phyloP scores from a whole-genome alignment of 2,329 filamentous ascomycete genomes.

The Pseudocercospora eumusae region DNA sequence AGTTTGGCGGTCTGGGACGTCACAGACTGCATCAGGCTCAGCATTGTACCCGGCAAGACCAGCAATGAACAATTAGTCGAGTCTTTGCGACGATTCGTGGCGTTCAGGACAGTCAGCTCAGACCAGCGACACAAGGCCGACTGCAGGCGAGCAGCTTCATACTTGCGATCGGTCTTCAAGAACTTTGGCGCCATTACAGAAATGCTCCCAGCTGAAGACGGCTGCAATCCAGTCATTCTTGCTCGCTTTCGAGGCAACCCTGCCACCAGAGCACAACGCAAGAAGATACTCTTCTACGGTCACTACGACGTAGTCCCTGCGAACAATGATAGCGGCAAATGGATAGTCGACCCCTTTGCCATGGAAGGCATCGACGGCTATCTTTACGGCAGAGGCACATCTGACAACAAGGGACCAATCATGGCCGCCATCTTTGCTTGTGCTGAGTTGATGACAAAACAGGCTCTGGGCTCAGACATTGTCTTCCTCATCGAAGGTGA shows the following conservation, averaged over 20 bases:
- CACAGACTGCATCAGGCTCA: conserved; percentile 54
- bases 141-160: conserved; percentile 88
- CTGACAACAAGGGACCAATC: conserved; percentile 96
- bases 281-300: conserved; percentile 93
- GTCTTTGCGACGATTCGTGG: conserved; percentile 78
- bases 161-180: conserved; percentile 86
- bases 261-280: conserved; percentile 65
- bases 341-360: conserved; percentile 86
- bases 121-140: conserved; percentile 84
- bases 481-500: conserved; percentile 95
- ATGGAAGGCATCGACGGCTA: conserved; percentile 88
- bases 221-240: conserved; percentile 87
- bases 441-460: conserved; percentile 82
- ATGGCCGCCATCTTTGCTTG: conserved; percentile 92
- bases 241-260: conserved; percentile 82
- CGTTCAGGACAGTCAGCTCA: conserved; percentile 88
- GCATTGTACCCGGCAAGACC: conserved; percentile 51
- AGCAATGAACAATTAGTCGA: conserved; percentile 65
- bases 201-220: conserved; percentile 78
- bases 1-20: conserved; percentile 87
- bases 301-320: conserved; percentile 97
- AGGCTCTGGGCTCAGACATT: conserved; percentile 81
- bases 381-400: conserved; percentile 91
- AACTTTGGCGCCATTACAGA: conserved; percentile 86
- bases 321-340: conserved; percentile 77